These are phyloP conservation scores for Metschnikowia orientalis DNA, from an alignment of 805 yeast genomes.

Conservation along the genomic window DNA sequence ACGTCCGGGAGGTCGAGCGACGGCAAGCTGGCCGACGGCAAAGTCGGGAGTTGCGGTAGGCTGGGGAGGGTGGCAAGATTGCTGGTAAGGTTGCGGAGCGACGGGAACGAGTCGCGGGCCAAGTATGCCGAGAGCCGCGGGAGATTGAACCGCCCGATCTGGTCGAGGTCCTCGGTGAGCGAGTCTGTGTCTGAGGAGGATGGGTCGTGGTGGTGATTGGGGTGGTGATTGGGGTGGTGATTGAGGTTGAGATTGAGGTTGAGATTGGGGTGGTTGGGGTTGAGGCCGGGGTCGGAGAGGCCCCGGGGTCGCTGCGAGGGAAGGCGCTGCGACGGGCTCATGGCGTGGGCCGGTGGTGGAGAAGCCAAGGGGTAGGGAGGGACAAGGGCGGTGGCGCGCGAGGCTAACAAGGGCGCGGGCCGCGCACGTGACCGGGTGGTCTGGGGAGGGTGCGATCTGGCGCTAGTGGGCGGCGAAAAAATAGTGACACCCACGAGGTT, in stretches of 20 bases:
- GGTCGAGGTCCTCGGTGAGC: slow-evolving; percentile 45
- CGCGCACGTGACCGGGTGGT: not conserved
- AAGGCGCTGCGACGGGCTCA: not conserved
- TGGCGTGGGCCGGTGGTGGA: not conserved
- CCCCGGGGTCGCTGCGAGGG: not conserved
- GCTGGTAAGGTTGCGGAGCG: slow-evolving; percentile 23
- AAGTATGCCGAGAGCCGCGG: slow-evolving; percentile 11
- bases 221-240: too few relatives aligned
- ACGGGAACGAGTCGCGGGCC: slow-evolving; percentile 16
- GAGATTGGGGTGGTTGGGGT: not conserved
- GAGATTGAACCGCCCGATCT: slow-evolving; percentile 45
- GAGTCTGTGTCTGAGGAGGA: slow-evolving; percentile 27
- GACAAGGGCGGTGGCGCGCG: too few relatives aligned
- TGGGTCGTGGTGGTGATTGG: too few relatives aligned
- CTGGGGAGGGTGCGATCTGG: not conserved
- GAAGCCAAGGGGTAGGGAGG: too few relatives aligned
- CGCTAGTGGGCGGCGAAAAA: slow-evolving; percentile 3
- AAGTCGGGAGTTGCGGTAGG: slow-evolving; percentile 21
- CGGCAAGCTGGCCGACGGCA: slow-evolving; percentile 18
- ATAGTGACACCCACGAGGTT: slow-evolving; percentile 23
- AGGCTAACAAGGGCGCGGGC: not conserved
- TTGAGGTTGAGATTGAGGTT: not conserved
- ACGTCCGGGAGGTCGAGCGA: slow-evolving; percentile 28
- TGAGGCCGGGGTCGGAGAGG: not conserved
- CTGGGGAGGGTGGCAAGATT: slow-evolving; percentile 21